phyloP scores from a whole-genome alignment of 2,329 filamentous ascomycete species.

The Botryotinia calthae region DNA sequence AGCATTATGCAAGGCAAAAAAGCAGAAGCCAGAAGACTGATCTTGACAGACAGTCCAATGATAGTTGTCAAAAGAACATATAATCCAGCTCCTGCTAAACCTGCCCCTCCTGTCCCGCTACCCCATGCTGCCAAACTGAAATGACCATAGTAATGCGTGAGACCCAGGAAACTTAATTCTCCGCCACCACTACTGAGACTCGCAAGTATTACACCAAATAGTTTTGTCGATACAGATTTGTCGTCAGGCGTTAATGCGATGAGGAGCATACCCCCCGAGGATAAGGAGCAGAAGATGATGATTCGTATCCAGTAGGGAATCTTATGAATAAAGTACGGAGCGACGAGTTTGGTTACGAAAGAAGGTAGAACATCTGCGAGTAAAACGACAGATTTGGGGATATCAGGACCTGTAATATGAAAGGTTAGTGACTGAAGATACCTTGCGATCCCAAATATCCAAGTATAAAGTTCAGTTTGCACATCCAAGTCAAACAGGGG shows the following conservation, averaged over 20 bases:
- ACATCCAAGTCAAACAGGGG: background rate
- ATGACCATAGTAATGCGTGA: conserved; percentile 91
- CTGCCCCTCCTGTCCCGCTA: conserved; percentile 86
- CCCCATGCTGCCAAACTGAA: conserved; percentile 89
- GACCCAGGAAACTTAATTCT: conserved; percentile 83
- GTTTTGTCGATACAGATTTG: conserved; percentile 67
- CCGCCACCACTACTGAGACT: conserved; percentile 83
- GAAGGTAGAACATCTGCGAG: conserved; percentile 90
- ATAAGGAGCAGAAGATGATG: conserved; percentile 69
- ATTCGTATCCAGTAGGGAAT: conserved; percentile 79
- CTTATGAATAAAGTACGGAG: conserved; percentile 89
- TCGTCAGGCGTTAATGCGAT: conserved; percentile 73
- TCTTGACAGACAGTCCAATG: conserved; percentile 69
- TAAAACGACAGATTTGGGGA: conserved; percentile 90
- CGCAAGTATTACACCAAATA: conserved; percentile 79
- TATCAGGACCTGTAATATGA: conserved; percentile 51
- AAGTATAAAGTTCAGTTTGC: background rate
- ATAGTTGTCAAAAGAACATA: conserved; percentile 86
- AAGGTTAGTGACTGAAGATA: background rate
- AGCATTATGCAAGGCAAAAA: conserved; percentile 81
- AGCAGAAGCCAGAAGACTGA: conserved; percentile 73
- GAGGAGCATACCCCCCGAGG: conserved; percentile 82
- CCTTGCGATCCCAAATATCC: background rate
- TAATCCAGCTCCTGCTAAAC: conserved; percentile 79
- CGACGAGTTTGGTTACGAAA: conserved; percentile 82